phyloP scores from a whole-genome alignment of 495 filamentous ascomycete genomes.

The Massariosphaeria phaeospora region DNA sequence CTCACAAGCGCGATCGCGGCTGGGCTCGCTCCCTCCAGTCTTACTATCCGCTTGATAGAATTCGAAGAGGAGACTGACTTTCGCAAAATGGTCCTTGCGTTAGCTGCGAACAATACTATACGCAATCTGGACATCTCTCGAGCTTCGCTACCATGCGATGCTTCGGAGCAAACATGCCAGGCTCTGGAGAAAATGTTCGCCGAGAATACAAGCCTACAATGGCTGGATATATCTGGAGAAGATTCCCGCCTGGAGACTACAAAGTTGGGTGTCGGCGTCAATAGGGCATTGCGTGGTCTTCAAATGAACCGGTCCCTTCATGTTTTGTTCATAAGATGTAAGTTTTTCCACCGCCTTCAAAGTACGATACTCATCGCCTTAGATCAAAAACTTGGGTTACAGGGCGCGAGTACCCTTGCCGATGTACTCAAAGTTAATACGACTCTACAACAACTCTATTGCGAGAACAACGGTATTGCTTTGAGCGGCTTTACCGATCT shows the following conservation, averaged over 20 bases:
- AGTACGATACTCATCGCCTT: too few species aligned
- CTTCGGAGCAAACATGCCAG: conserved; percentile 66
- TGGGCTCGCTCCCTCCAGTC: conserved; percentile 60
- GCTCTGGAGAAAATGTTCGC: conserved; percentile 72
- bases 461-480: conserved; percentile 74
- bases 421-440: conserved; percentile 67
- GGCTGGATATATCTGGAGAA: conserved; percentile 84
- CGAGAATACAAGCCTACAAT: conserved; percentile 68
- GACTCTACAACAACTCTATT: conserved; percentile 63
- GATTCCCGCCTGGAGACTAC: conserved; percentile 82
- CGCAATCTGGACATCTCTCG: conserved; percentile 81
- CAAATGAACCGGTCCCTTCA: conserved; percentile 69
- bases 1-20: conserved; percentile 64
- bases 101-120: conserved; percentile 69
- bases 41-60: conserved; percentile 83
- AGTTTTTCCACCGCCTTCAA: conserved; percentile 4
- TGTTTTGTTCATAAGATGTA: conserved; percentile 65
- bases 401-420: conserved; percentile 70
- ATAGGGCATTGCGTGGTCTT: conserved; percentile 69
- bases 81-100: conserved; percentile 63
- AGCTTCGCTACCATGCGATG: conserved; percentile 75
- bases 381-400: conserved; percentile 50
- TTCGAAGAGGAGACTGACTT: conserved; percentile 74
- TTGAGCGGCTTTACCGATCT: conserved; percentile 73
- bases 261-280: conserved; percentile 76